Base-by-base conservation (phyloP, 441 rosid genomes). In the Jatropha podagrica region DNA sequence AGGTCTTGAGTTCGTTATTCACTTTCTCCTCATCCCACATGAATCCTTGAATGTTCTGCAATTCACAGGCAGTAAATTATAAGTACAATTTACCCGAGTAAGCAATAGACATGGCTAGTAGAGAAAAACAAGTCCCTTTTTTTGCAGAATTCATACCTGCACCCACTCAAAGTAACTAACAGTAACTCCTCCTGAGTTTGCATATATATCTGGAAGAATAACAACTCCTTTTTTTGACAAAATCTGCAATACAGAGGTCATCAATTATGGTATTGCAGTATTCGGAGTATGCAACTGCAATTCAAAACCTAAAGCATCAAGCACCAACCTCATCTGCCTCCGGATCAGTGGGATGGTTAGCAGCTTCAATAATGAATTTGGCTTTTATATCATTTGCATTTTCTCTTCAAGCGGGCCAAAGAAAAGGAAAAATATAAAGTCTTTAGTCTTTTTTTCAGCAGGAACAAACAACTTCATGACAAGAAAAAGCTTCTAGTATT, bases 101-200 rank as follows among this genome's bases (percentile, higher is more conserved):
- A 49, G 67, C 32, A 52, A 56, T 46, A 38, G 66, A 55, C 18
- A 8, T n/a, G 38, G 73, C 11, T 54, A 38, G 12, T 7, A 69
- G 3, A 58, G 64, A 18, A 17, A 13, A 44, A 70, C 23, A 23
- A 23, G 23, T 23, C 32, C 2, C 32, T 32, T 32, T 32, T 32
- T 32, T 32, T 32, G 5, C 7, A 5, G 42, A 49, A 38, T 66
- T 59, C 12, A 69, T 86, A 92, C 97, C 97, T 92, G 98, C 69
- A 95, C 99, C 99, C 97, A 95, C 87, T 95, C 98, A 26, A 91
- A 95, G 82, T 95, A 95, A 86, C 99, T 95, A 65, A 95, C 99
- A 0, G 98, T 95, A 74, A 93, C 99, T 63, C 98, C 97, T 81
- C 98, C 99, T 5, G 99, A 88, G 79, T 93, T 95, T 60, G 99